These are phyloP conservation scores for Podosphaera xanthii DNA, from an alignment of 2,329 filamentous ascomycete species.

Conservation along the genomic window DNA sequence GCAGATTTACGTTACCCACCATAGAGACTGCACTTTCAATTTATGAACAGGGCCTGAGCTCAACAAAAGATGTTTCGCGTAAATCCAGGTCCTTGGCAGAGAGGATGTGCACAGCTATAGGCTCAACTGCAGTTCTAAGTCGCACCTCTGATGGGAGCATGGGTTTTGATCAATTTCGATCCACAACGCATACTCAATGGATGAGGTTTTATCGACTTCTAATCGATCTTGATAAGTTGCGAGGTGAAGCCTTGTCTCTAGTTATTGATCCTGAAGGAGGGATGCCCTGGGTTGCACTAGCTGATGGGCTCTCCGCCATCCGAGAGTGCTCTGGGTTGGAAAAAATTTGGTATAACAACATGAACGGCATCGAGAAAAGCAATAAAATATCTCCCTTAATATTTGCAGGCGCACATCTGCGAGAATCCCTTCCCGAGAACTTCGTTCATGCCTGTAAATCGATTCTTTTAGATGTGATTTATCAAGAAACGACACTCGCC, in stretches of 20 bases:
- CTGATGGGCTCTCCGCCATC: constrained; percentile 60
- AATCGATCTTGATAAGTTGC: constrained; percentile 63
- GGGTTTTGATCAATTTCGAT: constrained; percentile 54
- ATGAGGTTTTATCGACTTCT: constrained; percentile 70
- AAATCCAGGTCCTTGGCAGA: constrained; percentile 43
- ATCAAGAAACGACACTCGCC: constrained; percentile 46
- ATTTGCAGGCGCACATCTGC: constrained; percentile 44
- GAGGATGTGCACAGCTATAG: constrained; percentile 49
- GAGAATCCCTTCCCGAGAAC: constrained; percentile 44
- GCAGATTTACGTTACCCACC: constrained; percentile 55
- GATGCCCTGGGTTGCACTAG: constrained; percentile 64
- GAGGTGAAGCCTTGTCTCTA: constrained; percentile 61
- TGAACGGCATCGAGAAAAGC: constrained; percentile 24
- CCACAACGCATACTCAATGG: constrained; percentile 65
- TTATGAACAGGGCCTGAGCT: constrained; percentile 43
- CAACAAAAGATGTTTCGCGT: constrained; percentile 19
- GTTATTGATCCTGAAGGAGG: constrained; percentile 47
- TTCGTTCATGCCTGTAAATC: constrained; percentile 44
- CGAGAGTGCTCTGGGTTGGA: constrained; percentile 63
- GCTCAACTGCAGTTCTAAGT: constrained; percentile 42
- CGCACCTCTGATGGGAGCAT: constrained; percentile 38
- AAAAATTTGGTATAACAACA: constrained; percentile 45
- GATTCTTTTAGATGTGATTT: constrained; percentile 48
- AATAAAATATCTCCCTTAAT: constrained; percentile 38
- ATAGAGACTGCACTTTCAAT: constrained; percentile 66